These are phyloP conservation scores for Thuidium tamariscinum DNA, from an alignment of 225 moss, liverwort and hornwort species.

Conservation along the genomic window DNA sequence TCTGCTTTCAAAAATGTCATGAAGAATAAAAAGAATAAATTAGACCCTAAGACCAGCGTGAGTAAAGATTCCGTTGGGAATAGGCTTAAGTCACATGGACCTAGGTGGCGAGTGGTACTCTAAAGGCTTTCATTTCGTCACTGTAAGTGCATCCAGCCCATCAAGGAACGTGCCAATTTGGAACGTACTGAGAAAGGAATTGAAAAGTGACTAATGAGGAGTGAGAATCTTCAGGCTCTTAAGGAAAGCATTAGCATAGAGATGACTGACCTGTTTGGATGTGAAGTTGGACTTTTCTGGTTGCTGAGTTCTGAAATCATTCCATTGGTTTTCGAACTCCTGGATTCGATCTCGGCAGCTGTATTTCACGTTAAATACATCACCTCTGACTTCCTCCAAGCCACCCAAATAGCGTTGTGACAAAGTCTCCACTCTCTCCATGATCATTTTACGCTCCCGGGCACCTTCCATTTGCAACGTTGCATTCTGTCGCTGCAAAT, in stretches of 20 bases:
- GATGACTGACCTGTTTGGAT: constrained; percentile 28
- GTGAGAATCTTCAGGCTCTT: neutral
- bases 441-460: constrained; percentile 69
- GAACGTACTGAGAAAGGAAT: neutral
- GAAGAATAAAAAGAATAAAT: neutral
- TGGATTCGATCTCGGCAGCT: constrained; percentile 75
- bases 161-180: neutral
- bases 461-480: constrained; percentile 59
- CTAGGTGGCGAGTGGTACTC: neutral
- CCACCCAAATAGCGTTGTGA: constrained; percentile 89
- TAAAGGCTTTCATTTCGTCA: neutral
- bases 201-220: neutral
- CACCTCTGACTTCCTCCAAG: constrained; percentile 82
- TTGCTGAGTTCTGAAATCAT: constrained; percentile 52
- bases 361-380: constrained; percentile 71
- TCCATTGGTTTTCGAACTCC: constrained; percentile 66
- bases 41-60: neutral
- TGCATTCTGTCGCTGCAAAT: constrained; percentile 57
- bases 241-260: neutral
- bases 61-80: neutral
- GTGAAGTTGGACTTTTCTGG: constrained; percentile 40
- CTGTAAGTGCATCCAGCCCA: neutral
- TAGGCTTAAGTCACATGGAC: neutral
- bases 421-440: constrained; percentile 85
- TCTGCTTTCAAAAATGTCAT: neutral